Percentiles rank a stretch among this genome's conserved stretches.
Conservation (phyloP, 805 yeast genomes). For the Ogataea henricii region DNA sequence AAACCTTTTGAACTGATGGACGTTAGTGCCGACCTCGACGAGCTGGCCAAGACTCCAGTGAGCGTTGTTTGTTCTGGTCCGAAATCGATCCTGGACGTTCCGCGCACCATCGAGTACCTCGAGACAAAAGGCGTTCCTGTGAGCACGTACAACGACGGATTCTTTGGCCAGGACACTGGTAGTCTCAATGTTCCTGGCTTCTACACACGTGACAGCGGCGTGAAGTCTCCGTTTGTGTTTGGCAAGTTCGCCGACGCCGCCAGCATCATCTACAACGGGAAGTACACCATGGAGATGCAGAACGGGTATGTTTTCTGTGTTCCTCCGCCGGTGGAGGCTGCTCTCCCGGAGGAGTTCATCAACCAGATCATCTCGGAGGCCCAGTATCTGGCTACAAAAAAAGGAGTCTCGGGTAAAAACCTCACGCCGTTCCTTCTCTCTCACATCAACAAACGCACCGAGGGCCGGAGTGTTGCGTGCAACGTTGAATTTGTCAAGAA, state of each 20-base stretch:
- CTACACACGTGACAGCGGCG: slow-evolving; percentile 75
- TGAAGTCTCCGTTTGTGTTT: slow-evolving; percentile 67
- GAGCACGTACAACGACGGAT: slow-evolving; percentile 48
- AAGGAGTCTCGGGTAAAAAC: slow-evolving; percentile 66
- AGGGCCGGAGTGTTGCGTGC: slow-evolving; percentile 68
- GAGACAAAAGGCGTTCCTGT: slow-evolving; percentile 93
- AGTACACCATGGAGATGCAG: slow-evolving; percentile 47
- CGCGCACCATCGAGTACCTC: slow-evolving; percentile 77
- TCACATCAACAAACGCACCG: slow-evolving; percentile 64
- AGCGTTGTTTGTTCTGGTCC: slow-evolving; percentile 95
- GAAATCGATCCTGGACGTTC: slow-evolving; percentile 79
- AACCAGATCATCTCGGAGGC: slow-evolving; percentile 60
- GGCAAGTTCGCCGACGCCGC: slow-evolving; percentile 62
- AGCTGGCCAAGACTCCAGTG: slow-evolving; percentile 77
- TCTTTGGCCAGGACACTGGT: slow-evolving; percentile 47
- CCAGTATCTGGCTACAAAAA: slow-evolving; percentile 50
- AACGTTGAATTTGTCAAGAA: slow-evolving; percentile 77
- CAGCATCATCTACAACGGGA: slow-evolving; percentile 49
- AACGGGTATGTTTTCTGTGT: slow-evolving; percentile 80
- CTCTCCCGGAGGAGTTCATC: slow-evolving; percentile 57
- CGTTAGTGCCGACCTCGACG: slow-evolving; percentile 84
- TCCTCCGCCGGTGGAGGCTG: slow-evolving; percentile 72
- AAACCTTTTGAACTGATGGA: slow-evolving; percentile 77
- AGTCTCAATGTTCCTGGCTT: slow-evolving; percentile 72
- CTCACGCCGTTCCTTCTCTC: slow-evolving; percentile 76